Base-by-base conservation (phyloP, 345 rosid species). In the Linum trigynum region DNA sequence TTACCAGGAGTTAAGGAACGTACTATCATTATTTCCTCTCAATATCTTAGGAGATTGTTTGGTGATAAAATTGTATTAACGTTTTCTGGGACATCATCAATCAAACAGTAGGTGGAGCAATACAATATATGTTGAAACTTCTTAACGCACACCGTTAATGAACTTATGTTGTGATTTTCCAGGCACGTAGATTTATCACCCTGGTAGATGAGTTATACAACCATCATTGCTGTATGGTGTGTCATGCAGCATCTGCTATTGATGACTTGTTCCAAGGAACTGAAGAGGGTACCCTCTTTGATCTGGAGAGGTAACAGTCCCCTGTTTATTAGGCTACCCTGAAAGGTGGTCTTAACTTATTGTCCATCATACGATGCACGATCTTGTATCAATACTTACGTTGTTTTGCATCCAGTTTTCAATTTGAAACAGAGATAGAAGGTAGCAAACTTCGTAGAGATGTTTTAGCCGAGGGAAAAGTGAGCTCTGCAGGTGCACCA, bases 141-240 rank as follows among this genome's bases (percentile, higher is more conserved):
- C 37, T 63, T 53, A 53, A 38, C 39, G 23, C 42, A 7, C 37
- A 59, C 38, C 60, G 38, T 57, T 53, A 56, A 23, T 17, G 15
- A 55, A 64, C 37, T 5, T 15, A 3, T 53, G 66, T 56, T 61
- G 72, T 57, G 56, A 41, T 45, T 63, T 75, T 65, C 61, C 85
- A 89, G 98, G 98, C 98, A 57, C 92, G 98, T 68, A 83, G 98
- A 77, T 92, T 92, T 78, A 89, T 92, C 72, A 89, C 98, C 51
- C 91, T 92, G 64, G 68, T 92, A 4, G 98, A 92, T 76, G 98
- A 92, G 81, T 77, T 92, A 57, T 89, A 92, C 80, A 92, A 92
- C 77, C 95, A 87, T 73, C 98, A 89, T 71, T 89, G 98, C 81
- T 57, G 83, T 79, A 81, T 92, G 59, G 74, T 82, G 75, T 89